Evolutionary conservation across 345 rosid species (phyloP), one percentile per base, ranked within the genome.

Genomic region (Arabis hirsuta): DNA sequence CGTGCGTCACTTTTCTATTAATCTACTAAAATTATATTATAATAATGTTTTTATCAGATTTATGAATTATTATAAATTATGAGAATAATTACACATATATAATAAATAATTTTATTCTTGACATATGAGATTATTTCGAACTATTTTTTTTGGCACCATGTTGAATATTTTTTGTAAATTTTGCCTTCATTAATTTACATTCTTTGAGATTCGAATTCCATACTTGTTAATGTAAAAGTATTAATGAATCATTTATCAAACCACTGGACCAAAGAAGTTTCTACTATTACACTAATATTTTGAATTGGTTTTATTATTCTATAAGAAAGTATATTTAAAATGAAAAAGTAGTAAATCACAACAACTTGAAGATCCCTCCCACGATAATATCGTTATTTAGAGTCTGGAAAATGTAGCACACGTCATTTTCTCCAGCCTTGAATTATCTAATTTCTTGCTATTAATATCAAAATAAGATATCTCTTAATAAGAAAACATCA

Each of bases 391-490:
- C 69, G 27, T 54, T 53, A 27, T 20, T 60, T 60, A 41, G 52
- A 57, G 36, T 56, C 26, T 16, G 42, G 27, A 16, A 72, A 52
- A 55, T 46, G 57, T 55, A 73, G 67, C 61, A 57, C 27, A 39
- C 54, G 78, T 73, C 59, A 58, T 12, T 65, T 73, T 58, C 61
- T 66, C 72, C 61, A 66, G 61, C 71, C 57, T 72, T 32, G 43
- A 22, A 22, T 31, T 61, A 41, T 71, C n/a, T 52, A 56, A 47
- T 20, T 68, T 55, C 9, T 67, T 5, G 39, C 16, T 36, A 19
- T 26, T 9, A 31, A 42, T 61, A 61, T 71, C 24, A 20, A 24
- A 12, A 59, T 26, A 48, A 58, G n/a, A 50, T 19, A 48, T 47
- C 12, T 12, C 62, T 52, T 61, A 27, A 43, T 31, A 42, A 9